Conservation (phyloP, 2,329 filamentous ascomycete species). For the Berkeleyomyces basicola region DNA sequence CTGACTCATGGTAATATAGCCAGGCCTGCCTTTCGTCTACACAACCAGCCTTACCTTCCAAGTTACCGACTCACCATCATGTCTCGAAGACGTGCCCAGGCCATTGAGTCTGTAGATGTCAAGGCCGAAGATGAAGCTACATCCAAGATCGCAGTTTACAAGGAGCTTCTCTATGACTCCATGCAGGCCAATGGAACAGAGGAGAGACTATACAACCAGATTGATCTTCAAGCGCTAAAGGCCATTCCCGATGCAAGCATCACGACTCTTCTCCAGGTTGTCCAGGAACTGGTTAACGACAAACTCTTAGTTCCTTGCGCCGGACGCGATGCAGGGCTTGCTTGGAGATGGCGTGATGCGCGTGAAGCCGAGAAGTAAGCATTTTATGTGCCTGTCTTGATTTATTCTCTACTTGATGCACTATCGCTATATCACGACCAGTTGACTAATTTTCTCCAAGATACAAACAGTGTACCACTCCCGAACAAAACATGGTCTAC, state of each 20-base stretch:
- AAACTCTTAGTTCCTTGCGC: constrained; percentile 38
- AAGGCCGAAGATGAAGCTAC: constrained; percentile 13
- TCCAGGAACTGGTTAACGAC: constrained; percentile 42
- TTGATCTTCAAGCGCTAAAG: constrained; percentile 38
- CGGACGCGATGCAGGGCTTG: constrained; percentile 26
- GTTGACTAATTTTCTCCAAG: constrained; percentile 20
- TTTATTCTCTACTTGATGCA: not conserved
- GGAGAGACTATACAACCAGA: constrained; percentile 37
- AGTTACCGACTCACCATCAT: not conserved
- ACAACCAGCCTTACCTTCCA: not conserved
- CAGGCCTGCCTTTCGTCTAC: not conserved
- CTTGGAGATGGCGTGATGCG: constrained; percentile 41
- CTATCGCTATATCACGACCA: not conserved
- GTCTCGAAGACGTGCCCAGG: constrained; percentile 9
- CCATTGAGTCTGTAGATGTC: not conserved
- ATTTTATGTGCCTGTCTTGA: not conserved
- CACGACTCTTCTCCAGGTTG: constrained; percentile 35
- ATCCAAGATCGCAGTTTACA: constrained; percentile 33
- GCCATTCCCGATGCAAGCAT: constrained; percentile 41
- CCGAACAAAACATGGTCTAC: constrained; percentile 76
- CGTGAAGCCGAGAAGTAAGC: constrained; percentile 46
- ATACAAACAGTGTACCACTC: constrained; percentile 42
- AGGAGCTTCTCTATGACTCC: constrained; percentile 39
- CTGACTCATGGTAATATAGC: not conserved
- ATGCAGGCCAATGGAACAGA: constrained; percentile 33